phyloP scores from a whole-genome alignment of 2,329 filamentous ascomycete genomes.

The Mycosphaerella sp. region DNA sequence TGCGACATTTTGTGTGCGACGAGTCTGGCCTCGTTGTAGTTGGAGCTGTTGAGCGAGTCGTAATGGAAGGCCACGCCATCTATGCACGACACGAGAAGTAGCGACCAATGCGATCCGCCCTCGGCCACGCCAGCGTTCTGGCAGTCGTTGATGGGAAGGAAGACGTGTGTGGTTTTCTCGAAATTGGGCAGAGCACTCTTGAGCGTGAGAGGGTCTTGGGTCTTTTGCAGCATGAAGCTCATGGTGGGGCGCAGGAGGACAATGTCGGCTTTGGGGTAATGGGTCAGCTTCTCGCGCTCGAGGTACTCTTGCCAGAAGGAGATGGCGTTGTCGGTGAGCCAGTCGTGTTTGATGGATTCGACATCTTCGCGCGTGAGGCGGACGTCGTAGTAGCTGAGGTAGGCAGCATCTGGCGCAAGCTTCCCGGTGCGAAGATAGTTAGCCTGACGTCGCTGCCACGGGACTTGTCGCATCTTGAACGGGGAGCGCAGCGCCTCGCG shows the following conservation, averaged over 20 bases:
- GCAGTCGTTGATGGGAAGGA: slow-evolving; percentile 91
- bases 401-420: slow-evolving; percentile 60
- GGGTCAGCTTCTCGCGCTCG: slow-evolving; percentile 76
- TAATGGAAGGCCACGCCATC: slow-evolving; percentile 96
- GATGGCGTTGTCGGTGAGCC: slow-evolving; percentile 96
- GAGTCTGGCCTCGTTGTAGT: slow-evolving; percentile 65
- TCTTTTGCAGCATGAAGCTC: slow-evolving; percentile 84
- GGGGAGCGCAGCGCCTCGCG: neutral
- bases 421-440: slow-evolving; percentile 22
- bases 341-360: slow-evolving; percentile 81
- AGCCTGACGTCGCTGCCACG: neutral
- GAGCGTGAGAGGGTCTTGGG: slow-evolving; percentile 50
- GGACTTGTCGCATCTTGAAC: neutral
- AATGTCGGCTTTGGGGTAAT: slow-evolving; percentile 78
- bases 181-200: slow-evolving; percentile 74
- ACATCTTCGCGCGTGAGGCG: slow-evolving; percentile 85
- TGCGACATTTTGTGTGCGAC: slow-evolving; percentile 63
- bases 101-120: slow-evolving; percentile 88
- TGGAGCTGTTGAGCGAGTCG: slow-evolving; percentile 73
- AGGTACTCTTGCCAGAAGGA: slow-evolving; percentile 98
- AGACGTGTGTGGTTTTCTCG: slow-evolving; percentile 76
- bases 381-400: slow-evolving; percentile 57
- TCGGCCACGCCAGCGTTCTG: slow-evolving; percentile 70
- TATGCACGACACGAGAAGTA: slow-evolving; percentile 80
- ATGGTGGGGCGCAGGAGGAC: slow-evolving; percentile 87